Base-by-base conservation (phyloP, 2,329 filamentous ascomycete genomes). In the Diplodia scrobiculata region DNA sequence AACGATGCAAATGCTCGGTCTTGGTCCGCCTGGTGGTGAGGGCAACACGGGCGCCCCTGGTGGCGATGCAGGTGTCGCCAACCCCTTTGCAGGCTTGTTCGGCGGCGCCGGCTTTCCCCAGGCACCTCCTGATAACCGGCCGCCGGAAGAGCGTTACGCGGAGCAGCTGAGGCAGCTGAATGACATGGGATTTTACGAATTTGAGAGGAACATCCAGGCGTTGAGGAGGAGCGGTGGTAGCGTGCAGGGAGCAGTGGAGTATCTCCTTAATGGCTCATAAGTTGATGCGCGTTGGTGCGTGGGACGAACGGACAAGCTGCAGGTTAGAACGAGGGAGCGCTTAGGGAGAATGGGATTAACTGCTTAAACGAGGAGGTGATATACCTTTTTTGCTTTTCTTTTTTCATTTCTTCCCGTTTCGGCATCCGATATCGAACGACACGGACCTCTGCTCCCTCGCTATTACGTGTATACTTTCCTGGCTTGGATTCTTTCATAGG, bases 141-240 rank as follows among this genome's bases (percentile, higher is more conserved):
- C 95, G 4, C 94, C 95, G 0, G 95, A 99, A 82, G 95, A 98
- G 79, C 84, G 91, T 67, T 99, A 97, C 72, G 92, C 91, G 2
- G 88, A 91, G 36, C 94, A 99, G 79, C 82, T 99, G 59, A 84
- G 92, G 68, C 92, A 98, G 79, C 81, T 99, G 69, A 99, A 99
- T 77, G 95, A 98, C 70, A 99, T 99, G 95, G 95, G 95, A 2
- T 99, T 99, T 80, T 97, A 88, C 76, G 93, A 99, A 75, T 99
- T 98, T 74, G 94, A 99, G 63, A 83, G 91, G 71, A 99, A 99
- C 72, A 87, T 99, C 36, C 88, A 90, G 66, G 95, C 95, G 5
- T 80, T 99, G 73, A 85, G 94, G 77, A 86, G 94, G 73, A 91
- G 91, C 68, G 95, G 95, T 9, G 95, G 95, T 11, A 97, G 91